Conservation (phyloP, 2,329 filamentous ascomycete genomes). For the Pestalotiopsis sp. region DNA sequence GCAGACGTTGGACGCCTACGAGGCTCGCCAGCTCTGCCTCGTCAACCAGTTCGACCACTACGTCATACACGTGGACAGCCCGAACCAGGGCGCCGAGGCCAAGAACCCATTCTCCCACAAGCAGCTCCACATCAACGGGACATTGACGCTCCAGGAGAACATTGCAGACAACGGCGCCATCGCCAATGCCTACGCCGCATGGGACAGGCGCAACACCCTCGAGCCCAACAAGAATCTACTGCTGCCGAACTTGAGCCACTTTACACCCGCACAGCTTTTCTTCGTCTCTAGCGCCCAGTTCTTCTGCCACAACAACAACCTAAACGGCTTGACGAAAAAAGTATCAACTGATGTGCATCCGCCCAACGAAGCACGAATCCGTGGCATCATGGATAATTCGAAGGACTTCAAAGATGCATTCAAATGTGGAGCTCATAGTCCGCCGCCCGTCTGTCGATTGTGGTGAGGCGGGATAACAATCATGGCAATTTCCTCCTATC, state of each 20-base stretch:
- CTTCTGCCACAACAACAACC: conserved; percentile 51
- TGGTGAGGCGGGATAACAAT: neutral
- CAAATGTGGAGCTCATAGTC: neutral
- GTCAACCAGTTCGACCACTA: conserved; percentile 61
- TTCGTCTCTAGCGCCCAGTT: conserved; percentile 66
- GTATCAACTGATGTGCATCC: neutral
- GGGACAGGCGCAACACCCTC: conserved; percentile 60
- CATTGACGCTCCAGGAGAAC: conserved; percentile 69
- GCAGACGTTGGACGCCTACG: conserved; percentile 46
- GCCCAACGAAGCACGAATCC: neutral
- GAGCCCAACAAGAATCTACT: conserved; percentile 54
- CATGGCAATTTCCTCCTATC: neutral
- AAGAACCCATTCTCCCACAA: conserved; percentile 17
- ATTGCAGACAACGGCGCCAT: conserved; percentile 73
- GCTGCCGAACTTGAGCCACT: conserved; percentile 59
- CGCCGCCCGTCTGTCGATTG: neutral
- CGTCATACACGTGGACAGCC: conserved; percentile 59
- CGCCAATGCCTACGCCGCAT: conserved; percentile 64
- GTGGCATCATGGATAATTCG: neutral
- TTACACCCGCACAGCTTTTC: conserved; percentile 71
- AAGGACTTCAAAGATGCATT: conserved; percentile 1
- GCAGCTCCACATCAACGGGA: conserved; percentile 57
- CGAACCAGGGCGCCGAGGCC: conserved; percentile 43
- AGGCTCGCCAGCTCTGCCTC: conserved; percentile 65
- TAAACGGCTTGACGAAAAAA: no score